Percentiles rank a stretch among this genome's conserved stretches.
phyloP scores from a whole-genome alignment of 306 rosid species.

The Dicorynia guianensis region DNA sequence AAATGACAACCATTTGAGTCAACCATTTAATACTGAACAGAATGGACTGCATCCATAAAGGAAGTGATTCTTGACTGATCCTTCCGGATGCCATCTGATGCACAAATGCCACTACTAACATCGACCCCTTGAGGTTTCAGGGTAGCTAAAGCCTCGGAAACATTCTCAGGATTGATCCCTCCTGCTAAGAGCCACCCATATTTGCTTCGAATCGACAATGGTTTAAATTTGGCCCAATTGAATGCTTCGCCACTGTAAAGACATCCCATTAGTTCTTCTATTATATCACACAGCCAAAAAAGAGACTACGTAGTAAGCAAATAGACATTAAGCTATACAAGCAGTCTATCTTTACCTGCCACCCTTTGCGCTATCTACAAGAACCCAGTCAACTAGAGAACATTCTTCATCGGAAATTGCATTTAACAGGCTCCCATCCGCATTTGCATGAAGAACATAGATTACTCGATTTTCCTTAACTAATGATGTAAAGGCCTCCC shows the following conservation, averaged over 20 bases:
- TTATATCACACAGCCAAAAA: slow-evolving; percentile 21
- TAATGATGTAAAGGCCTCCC: slow-evolving; percentile 68
- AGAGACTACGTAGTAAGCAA: slow-evolving; percentile 2
- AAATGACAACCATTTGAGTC: slow-evolving; percentile 26
- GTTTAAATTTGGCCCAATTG: slow-evolving; percentile 74
- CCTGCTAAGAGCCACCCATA: slow-evolving; percentile 98
- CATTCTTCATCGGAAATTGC: slow-evolving; percentile 67
- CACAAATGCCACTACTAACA: slow-evolving; percentile 93
- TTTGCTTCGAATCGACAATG: slow-evolving; percentile 75
- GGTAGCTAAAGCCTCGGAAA: slow-evolving; percentile 65
- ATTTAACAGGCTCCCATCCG: slow-evolving; percentile 72
- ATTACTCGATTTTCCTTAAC: slow-evolving; percentile 64
- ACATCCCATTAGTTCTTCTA: slow-evolving; percentile 28
- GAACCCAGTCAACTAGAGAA: slow-evolving; percentile 82
- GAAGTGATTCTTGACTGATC: slow-evolving; percentile 65
- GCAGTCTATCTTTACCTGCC: slow-evolving; percentile 65
- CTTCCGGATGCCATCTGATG: slow-evolving; percentile 78
- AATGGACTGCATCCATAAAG: slow-evolving; percentile 62
- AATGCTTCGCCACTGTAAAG: slow-evolving; percentile 78
- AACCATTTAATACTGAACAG: slow-evolving; percentile 49
- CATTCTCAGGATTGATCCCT: slow-evolving; percentile 79
- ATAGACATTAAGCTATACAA: slow-evolving; percentile 14
- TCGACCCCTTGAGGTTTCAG: slow-evolving; percentile 87
- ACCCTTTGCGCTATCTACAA: slow-evolving; percentile 83
- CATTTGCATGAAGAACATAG: slow-evolving; percentile 88